These are phyloP conservation scores for Rachicladosporium sp. DNA, from an alignment of 2,329 filamentous ascomycete genomes.

Conservation along the genomic window DNA sequence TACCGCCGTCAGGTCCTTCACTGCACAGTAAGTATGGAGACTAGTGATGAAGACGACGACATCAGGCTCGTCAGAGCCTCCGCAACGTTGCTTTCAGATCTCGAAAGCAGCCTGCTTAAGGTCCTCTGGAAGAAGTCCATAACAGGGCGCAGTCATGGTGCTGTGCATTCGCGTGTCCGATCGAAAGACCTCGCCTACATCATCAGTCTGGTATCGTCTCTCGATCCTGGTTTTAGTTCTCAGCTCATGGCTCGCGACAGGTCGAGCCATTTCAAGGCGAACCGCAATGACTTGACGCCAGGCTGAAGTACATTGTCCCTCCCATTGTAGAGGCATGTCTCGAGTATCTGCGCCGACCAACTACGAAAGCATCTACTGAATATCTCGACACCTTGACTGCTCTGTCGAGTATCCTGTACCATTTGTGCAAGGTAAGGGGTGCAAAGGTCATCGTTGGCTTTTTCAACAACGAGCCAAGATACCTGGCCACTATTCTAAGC, in stretches of 20 bases:
- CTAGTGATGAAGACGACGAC: constrained; percentile 31
- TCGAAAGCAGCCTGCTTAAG: constrained; percentile 32
- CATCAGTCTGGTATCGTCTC: constrained; percentile 21
- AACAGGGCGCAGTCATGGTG: constrained; percentile 11
- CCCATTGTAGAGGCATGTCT: constrained; percentile 65
- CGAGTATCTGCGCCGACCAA: constrained; percentile 42
- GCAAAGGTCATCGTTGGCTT: constrained; percentile 88
- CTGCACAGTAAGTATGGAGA: constrained; percentile 6
- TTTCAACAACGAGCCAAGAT: constrained; percentile 75
- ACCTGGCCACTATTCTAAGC: constrained; percentile 66
- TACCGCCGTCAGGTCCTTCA: too few species aligned
- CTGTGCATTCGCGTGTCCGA: constrained; percentile 27
- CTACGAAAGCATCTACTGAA: constrained; percentile 8
- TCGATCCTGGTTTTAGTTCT: not conserved
- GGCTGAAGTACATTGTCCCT: constrained; percentile 64
- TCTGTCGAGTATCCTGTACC: constrained; percentile 70
- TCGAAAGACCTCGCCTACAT: constrained; percentile 29
- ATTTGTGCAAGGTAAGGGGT: constrained; percentile 86
- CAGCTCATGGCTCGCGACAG: constrained; percentile 18
- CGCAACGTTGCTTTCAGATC: constrained; percentile 19
- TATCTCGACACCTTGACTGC: constrained; percentile 46
- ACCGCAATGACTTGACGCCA: constrained; percentile 79
- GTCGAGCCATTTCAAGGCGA: constrained; percentile 92
- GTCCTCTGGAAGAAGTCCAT: constrained; percentile 25
- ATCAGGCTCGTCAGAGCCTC: constrained; percentile 34